Evolutionary conservation across 2,329 filamentous ascomycete species (phyloP), one percentile per base, ranked within the genome.

Genomic region (Colletotrichum neosansevieriae): DNA sequence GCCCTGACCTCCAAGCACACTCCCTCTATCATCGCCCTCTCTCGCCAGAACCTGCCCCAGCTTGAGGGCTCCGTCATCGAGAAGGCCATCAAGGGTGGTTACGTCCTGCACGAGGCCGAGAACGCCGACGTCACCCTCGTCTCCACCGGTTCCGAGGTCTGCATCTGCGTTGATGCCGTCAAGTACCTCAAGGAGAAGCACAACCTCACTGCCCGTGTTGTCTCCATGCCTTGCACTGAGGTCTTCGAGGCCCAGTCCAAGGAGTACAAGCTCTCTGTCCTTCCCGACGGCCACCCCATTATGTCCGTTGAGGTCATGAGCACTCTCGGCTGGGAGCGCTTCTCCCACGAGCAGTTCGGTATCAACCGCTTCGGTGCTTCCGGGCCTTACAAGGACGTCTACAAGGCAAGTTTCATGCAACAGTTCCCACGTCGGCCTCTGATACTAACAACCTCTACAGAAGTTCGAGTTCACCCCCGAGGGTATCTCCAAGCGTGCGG

Each of bases 381-480:
- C 64, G 96, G 95, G 77, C 92, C 95, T 74, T 98, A 98, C 88
- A 95, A 95, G 91, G 91, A 98, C 77, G 94, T 99, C 70, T 99
- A 99, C 89, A 92, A 93, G 88, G 93, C 86, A 86, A 83, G 88
- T 82, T 68, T 6, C 13, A 51, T 24, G 45, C 24, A 17, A 17
- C 17, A 24, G 7, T 17, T 32, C 4, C 5, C 40, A 40, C 21
- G 36, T 10, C 32, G 53, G 40, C 3, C 49, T 15, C 40, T 7
- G 19, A 62, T 73, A 67, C 79, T 86, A 79, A 85, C 79, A 76
- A 75, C 58, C 24, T 65, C 58, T 78, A 76, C 76, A 97, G 92
- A 98, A 98, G 89, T 99, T 99, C 85, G 96, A 98, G 84, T 98
- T 99, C 87, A 99, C 95, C 57, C 93, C 96, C 61, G 95, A 97